These are phyloP conservation scores for Hydnomerulius pinastri DNA, from an alignment of 768 basidiomycete genomes.

Conservation along the genomic window DNA sequence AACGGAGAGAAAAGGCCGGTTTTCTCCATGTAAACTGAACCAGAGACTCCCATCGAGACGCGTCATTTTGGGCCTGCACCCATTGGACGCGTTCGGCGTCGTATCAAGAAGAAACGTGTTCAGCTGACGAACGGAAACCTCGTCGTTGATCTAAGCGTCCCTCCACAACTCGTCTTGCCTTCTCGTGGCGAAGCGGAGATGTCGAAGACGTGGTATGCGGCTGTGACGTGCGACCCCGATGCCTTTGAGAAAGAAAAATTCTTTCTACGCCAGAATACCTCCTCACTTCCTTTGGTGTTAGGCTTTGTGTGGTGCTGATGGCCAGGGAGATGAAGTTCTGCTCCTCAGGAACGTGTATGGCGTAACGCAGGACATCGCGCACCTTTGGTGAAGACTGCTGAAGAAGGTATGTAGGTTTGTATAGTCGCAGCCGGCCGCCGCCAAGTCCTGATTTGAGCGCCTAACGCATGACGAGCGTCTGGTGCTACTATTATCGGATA, in stretches of 20 bases:
- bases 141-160: conserved; percentile 77
- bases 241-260: conserved; percentile 80
- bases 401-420: too few relatives aligned
- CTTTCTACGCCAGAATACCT: conserved; percentile 64
- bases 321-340: conserved; percentile 79
- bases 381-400: too few relatives aligned
- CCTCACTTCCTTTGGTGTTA: background rate
- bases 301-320: too few relatives aligned
- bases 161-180: conserved; percentile 74
- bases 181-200: conserved; percentile 67
- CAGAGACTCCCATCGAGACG: too few relatives aligned
- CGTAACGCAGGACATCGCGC: conserved; percentile 80
- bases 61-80: conserved; percentile 85
- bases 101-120: conserved; percentile 75
- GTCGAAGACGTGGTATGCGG: conserved; percentile 71
- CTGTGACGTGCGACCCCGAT: conserved; percentile 88
- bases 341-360: conserved; percentile 89
- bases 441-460: too few relatives aligned
- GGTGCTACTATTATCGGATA: too few relatives aligned
- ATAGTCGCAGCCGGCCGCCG: too few relatives aligned
- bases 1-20: conserved; percentile 28
- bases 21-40: too few relatives aligned
- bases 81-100: conserved; percentile 62
- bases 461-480: too few relatives aligned
- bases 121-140: conserved; percentile 82